phyloP scores from a whole-genome alignment of 805 yeast species.

The Saccharomycopsis oosterbeekiorum region DNA sequence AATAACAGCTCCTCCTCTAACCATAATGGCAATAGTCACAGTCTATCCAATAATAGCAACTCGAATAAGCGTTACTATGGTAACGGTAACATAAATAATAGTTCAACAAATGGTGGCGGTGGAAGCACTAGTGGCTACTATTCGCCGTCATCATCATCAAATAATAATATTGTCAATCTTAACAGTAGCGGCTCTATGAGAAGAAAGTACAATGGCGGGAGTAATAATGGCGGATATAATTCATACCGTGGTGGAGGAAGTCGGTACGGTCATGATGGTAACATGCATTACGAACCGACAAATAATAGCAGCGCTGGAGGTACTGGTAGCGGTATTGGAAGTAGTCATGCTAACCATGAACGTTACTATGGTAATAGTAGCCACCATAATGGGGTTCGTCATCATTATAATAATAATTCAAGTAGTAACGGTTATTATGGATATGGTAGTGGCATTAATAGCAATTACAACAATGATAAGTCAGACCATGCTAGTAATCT shows the following conservation, averaged over 20 bases:
- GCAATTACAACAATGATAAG: background rate
- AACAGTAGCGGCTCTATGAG: constrained; percentile 4
- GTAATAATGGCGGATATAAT: constrained; percentile 1
- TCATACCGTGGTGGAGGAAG: constrained; percentile 6
- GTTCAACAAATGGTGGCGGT: background rate
- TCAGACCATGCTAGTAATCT: background rate
- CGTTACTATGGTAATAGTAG: constrained; percentile 1
- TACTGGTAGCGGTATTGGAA: background rate
- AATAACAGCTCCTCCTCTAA: background rate
- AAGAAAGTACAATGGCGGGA: constrained; percentile 4
- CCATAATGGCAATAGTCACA: background rate
- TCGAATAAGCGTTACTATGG: background rate
- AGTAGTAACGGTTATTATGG: background rate
- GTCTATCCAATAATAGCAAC: background rate
- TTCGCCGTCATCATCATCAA: background rate
- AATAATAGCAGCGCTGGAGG: background rate
- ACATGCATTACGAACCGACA: background rate
- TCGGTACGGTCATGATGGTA: background rate
- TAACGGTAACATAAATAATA: background rate
- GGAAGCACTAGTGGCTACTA: background rate
- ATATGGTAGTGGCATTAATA: background rate
- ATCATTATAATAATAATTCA: constrained; percentile 4
- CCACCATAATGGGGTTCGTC: background rate
- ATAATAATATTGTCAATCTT: background rate
- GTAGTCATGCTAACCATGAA: background rate